A percentile compares a stretch with the other conserved stretches of the same genome.
Conservation (phyloP, 139 green algal genomes). For the Parachlorella kessleri region DNA sequence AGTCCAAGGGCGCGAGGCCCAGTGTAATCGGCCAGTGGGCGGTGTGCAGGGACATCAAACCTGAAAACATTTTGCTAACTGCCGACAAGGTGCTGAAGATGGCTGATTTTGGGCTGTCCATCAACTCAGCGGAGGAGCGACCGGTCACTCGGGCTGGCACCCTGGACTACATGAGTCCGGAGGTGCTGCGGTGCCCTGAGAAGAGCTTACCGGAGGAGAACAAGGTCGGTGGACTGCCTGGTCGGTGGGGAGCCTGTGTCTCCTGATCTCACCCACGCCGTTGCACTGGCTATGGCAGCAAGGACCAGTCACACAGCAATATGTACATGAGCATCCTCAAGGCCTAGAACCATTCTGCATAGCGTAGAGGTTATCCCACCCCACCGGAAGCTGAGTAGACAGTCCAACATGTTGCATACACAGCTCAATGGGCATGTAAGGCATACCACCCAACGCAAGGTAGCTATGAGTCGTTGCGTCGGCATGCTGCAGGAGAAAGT, state of each 20-base stretch:
- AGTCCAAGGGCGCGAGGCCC: too few relatives aligned
- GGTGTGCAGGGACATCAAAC: slow-evolving; percentile 71
- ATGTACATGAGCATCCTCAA: not conserved
- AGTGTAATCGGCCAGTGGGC: too few relatives aligned
- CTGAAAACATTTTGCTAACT: slow-evolving; percentile 89
- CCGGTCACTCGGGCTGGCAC: slow-evolving; percentile 59
- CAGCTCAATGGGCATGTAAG: too few relatives aligned
- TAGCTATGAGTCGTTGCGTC: too few relatives aligned
- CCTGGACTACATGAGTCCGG: slow-evolving; percentile 34
- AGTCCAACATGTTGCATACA: too few relatives aligned
- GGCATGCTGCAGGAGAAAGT: slow-evolving; percentile 46
- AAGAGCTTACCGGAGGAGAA: slow-evolving; percentile 78
- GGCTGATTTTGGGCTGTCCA: slow-evolving; percentile 72
- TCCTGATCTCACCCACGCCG: not conserved
- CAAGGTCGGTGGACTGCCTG: slow-evolving; percentile 44
- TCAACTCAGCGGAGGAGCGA: slow-evolving; percentile 50
- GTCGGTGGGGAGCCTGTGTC: not conserved
- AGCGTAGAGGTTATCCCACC: not conserved
- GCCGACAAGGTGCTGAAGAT: slow-evolving; percentile 46
- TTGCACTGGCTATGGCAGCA: not conserved
- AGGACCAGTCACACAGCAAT: not conserved
- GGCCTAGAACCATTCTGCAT: not conserved
- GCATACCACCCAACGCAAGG: too few relatives aligned
- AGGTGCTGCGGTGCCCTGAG: slow-evolving; percentile 52
- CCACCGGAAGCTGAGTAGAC: too few relatives aligned